These are phyloP conservation scores for Cynanchum wilfordii DNA, from an alignment of 257 asterid genomes.

Conservation along the genomic window DNA sequence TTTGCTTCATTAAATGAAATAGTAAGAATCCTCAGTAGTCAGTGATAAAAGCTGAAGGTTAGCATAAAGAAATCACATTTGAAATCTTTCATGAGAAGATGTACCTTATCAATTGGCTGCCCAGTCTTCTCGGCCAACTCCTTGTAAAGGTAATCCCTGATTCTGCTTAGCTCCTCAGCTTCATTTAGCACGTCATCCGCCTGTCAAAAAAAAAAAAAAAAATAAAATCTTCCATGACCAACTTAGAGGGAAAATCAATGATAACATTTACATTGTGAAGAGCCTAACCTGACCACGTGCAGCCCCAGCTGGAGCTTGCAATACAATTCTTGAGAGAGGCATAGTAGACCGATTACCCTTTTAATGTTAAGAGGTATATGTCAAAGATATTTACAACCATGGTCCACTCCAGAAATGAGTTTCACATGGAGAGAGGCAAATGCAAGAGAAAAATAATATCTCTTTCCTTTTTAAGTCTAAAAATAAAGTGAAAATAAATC, in stretches of 20 bases:
- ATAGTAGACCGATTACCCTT: slow-evolving; percentile 76
- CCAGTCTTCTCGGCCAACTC: slow-evolving; percentile 87
- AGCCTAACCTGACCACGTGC: slow-evolving; percentile 89
- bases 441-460: not conserved
- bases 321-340: slow-evolving; percentile 68
- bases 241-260: slow-evolving; percentile 3
- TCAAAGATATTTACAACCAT: not conserved
- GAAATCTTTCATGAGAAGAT: not conserved
- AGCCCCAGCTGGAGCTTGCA: slow-evolving; percentile 90
- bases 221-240: slow-evolving; percentile 8
- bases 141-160: slow-evolving; percentile 83
- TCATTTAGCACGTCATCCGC: slow-evolving; percentile 85
- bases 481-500: not conserved
- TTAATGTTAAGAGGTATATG: slow-evolving; percentile 3
- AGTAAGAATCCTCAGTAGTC: not conserved
- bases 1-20: not conserved
- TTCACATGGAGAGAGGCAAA: not conserved
- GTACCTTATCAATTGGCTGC: slow-evolving; percentile 76
- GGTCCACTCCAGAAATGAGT: not conserved
- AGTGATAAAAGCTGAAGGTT: not conserved
- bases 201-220: slow-evolving; percentile 33
- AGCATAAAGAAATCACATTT: not conserved
- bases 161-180: slow-evolving; percentile 77
- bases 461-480: not conserved
- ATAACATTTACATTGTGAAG: not conserved